These are phyloP conservation scores for Pichia sporocuriosa DNA, from an alignment of 805 yeast species.

Conservation along the genomic window DNA sequence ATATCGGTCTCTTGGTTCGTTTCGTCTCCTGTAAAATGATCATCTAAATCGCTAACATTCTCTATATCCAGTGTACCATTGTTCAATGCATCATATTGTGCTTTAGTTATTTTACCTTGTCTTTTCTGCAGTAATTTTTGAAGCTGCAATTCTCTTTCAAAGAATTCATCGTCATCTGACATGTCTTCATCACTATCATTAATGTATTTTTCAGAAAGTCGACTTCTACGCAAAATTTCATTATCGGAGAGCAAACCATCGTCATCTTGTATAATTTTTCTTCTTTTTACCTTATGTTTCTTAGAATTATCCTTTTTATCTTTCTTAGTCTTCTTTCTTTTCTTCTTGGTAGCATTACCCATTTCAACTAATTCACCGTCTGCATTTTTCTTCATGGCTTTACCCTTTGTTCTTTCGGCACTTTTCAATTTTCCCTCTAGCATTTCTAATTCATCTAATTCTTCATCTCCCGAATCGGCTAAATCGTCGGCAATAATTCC, in stretches of 20 bases:
- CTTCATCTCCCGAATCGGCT: conserved; percentile 33
- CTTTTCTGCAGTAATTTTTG: conserved; percentile 29
- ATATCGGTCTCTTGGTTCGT: too few relatives aligned
- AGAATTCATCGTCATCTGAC: conserved; percentile 46
- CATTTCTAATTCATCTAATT: conserved; percentile 34
- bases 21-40: conserved; percentile 5
- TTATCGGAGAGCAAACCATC: conserved; percentile 15
- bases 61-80: conserved; percentile 7
- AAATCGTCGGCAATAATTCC: conserved; percentile 19
- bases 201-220: conserved; percentile 48
- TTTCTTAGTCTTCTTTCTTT: conserved; percentile 8
- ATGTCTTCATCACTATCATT: conserved; percentile 61
- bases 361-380: conserved; percentile 12
- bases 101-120: conserved; percentile 24
- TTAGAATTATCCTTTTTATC: conserved; percentile 6
- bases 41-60: conserved; percentile 12
- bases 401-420: conserved; percentile 20
- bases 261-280: conserved; percentile 26
- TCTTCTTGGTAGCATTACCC: conserved; percentile 4
- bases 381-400: conserved; percentile 18
- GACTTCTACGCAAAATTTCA: conserved; percentile 13
- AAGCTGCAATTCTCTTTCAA: conserved; percentile 46
- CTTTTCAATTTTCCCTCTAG: conserved; percentile 30
- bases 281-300: conserved; percentile 8
- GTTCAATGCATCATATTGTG: conserved; percentile 19